phyloP scores from a whole-genome alignment of 2,329 filamentous ascomycete genomes.

The Clarireedia hainanense region DNA sequence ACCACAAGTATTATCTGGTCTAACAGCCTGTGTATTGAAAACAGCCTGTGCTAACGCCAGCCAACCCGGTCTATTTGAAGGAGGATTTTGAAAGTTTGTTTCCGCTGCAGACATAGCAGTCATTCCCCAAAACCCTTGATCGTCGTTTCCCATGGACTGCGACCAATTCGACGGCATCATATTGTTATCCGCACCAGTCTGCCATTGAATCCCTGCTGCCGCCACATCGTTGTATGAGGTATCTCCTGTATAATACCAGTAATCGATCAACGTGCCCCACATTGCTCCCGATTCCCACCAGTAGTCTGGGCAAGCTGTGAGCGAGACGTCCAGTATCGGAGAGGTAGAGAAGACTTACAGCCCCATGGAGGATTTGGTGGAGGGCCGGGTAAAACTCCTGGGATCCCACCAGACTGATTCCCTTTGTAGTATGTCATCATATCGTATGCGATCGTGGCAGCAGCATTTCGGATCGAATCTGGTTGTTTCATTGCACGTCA shows the following conservation, averaged over 20 bases:
- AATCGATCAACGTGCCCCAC: constrained; percentile 52
- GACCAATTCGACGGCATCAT: constrained; percentile 47
- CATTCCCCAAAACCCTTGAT: constrained; percentile 69
- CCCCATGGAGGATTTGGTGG: constrained; percentile 31
- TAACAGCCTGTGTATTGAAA: constrained; percentile 66
- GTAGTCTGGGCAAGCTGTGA: constrained; percentile 33
- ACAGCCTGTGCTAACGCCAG: constrained; percentile 70
- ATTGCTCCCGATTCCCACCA: constrained; percentile 57
- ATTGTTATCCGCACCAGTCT: constrained; percentile 47
- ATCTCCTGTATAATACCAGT: constrained; percentile 56
- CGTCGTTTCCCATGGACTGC: constrained; percentile 31
- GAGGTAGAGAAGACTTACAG: constrained; percentile 23
- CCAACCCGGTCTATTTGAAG: constrained; percentile 59
- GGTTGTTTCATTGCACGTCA: constrained; percentile 19
- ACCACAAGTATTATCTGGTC: constrained; percentile 69
- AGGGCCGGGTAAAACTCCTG: constrained; percentile 40
- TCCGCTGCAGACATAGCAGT: constrained; percentile 73
- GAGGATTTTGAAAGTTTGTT: constrained; percentile 64
- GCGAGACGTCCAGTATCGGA: not conserved
- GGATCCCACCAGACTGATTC: constrained; percentile 34
- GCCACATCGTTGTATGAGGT: constrained; percentile 47
- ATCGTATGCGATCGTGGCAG: constrained; percentile 29
- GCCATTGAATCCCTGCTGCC: constrained; percentile 48
- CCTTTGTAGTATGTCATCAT: constrained; percentile 36
- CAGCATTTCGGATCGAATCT: constrained; percentile 31